Base-by-base conservation (phyloP, 306 rosid species). In the Senna siamea region DNA sequence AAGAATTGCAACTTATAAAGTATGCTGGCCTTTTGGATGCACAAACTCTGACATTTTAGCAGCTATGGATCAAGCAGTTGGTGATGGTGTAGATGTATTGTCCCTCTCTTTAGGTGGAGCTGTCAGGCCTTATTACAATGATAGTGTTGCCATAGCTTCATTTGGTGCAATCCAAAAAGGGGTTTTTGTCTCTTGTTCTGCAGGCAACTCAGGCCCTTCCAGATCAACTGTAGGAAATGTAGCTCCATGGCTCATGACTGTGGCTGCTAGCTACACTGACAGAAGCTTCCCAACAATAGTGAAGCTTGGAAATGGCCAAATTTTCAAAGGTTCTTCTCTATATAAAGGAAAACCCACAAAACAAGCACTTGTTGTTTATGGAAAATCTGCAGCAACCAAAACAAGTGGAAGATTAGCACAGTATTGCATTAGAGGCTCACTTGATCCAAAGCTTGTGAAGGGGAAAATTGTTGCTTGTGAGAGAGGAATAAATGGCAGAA, bases 231-330 rank as follows among this genome's bases (percentile, higher is more conserved):
- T 87, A 1, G 81, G 81, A 10, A 90, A 90, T 35, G 81, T 60
- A 2, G 90, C 96, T 0, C 96, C 96, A 18, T 90, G 93, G 96
- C 84, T 88, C 81, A 87, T 85, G 89, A 88, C 96, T 23, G 89
- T 90, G 12, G 96, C 86, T 48, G 93, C 93, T 5, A 90, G 96
- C 89, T 88, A 87, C 84, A 90, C 62, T 6, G 93, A 83, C 73
- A 34, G 93, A 69, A 83, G 50, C 34, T 90, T 90, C 34, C 92
- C 87, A 35, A 82, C 92, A 35, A 55, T 52, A 41, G 86, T 90
- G 12, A 87, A 78, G 70, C 96, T 90, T 12, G 96, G 96, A 0
- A 83, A 85, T 64, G 87, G 86, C 23, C 57, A 80, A 34, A 44
- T 4, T 5, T 88, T 88, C 51, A 70, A 75, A 83, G 96, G 96